Percentiles rank a stretch among this genome's conserved stretches.
Evolutionary conservation across 352 stramenopile genomes (phyloP).

Genomic region (Pythium utonaiense): DNA sequence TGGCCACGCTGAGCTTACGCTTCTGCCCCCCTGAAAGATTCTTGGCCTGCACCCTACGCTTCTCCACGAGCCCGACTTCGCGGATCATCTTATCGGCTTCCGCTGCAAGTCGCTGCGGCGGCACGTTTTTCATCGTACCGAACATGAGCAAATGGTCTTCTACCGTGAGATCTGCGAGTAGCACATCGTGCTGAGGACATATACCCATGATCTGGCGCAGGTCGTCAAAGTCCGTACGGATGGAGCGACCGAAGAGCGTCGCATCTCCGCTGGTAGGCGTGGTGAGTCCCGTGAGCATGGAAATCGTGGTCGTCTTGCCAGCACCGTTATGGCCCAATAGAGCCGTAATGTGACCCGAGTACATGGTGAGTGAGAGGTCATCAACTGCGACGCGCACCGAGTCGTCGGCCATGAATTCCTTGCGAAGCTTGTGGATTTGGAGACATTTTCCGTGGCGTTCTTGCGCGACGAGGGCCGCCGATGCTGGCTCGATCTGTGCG

Average conservation of each 20-base stretch:
- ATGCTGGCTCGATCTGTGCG: too few relatives aligned
- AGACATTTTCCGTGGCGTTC: constrained; percentile 47
- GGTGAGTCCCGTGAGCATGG: constrained; percentile 67
- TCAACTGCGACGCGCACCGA: constrained; percentile 87
- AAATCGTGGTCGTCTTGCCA: constrained; percentile 77
- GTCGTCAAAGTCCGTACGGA: constrained; percentile 67
- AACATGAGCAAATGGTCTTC: constrained; percentile 74
- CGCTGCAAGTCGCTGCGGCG: constrained; percentile 26
- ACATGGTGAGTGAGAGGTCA: constrained; percentile 74
- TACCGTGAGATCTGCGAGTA: constrained; percentile 74
- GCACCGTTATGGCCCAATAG: constrained; percentile 77
- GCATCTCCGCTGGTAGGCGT: constrained; percentile 45
- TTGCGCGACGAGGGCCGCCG: too few relatives aligned
- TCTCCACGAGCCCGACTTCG: constrained; percentile 67
- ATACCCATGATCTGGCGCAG: constrained; percentile 69
- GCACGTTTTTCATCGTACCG: constrained; percentile 54
- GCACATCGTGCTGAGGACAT: constrained; percentile 84
- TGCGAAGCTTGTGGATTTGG: constrained; percentile 54
- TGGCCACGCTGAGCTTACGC: constrained; percentile 86
- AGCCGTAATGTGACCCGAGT: constrained; percentile 70
- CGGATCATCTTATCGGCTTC: constrained; percentile 40
- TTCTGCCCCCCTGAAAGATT: constrained; percentile 89
- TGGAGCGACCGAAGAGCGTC: constrained; percentile 76
- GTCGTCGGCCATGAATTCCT: constrained; percentile 73
- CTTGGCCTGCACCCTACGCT: constrained; percentile 44